These are phyloP conservation scores for Veloboletus limbatus DNA, from an alignment of 1,284 basidiomycete genomes.

Conservation along the genomic window DNA sequence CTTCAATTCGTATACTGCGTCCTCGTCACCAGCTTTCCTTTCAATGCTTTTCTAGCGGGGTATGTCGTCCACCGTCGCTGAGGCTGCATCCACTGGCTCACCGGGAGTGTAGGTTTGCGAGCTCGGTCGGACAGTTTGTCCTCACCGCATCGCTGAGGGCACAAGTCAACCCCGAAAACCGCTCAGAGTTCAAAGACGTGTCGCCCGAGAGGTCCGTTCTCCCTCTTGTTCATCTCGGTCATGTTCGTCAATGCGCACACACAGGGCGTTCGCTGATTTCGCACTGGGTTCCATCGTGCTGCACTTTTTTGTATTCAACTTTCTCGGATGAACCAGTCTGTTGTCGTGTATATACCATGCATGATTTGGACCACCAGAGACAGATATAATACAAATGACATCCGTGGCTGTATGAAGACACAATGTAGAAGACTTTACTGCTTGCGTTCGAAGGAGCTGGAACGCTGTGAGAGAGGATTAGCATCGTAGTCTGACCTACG, in stretches of 20 bases:
- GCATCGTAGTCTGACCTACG: slow-evolving; percentile 14
- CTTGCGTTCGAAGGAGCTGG: slow-evolving; percentile 66
- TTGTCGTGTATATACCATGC: too few relatives aligned
- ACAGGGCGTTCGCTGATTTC: slow-evolving; percentile 95
- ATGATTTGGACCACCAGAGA: not conserved
- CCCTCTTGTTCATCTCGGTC: not conserved
- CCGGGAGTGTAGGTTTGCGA: slow-evolving; percentile 69
- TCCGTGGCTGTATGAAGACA: too few relatives aligned
- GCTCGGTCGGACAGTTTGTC: slow-evolving; percentile 96
- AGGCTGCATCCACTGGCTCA: not conserved
- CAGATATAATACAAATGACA: slow-evolving; percentile 20
- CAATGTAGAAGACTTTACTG: too few relatives aligned
- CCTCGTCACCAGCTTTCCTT: slow-evolving; percentile 90
- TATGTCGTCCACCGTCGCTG: slow-evolving; percentile 41
- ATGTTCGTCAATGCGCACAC: slow-evolving; percentile 1
- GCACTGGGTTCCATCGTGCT: slow-evolving; percentile 90
- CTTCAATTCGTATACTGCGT: slow-evolving; percentile 92
- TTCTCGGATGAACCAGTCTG: slow-evolving; percentile 63
- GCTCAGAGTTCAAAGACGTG: slow-evolving; percentile 81
- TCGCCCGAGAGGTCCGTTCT: slow-evolving; percentile 85
- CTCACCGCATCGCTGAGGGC: slow-evolving; percentile 88
- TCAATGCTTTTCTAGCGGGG: slow-evolving; percentile 97
- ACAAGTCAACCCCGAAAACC: slow-evolving; percentile 88
- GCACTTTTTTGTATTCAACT: slow-evolving; percentile 99
- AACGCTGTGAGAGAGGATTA: slow-evolving; percentile 50